These are phyloP conservation scores for Cladorrhinum sp. DNA, from an alignment of 2,329 filamentous ascomycete species.

Conservation along the genomic window DNA sequence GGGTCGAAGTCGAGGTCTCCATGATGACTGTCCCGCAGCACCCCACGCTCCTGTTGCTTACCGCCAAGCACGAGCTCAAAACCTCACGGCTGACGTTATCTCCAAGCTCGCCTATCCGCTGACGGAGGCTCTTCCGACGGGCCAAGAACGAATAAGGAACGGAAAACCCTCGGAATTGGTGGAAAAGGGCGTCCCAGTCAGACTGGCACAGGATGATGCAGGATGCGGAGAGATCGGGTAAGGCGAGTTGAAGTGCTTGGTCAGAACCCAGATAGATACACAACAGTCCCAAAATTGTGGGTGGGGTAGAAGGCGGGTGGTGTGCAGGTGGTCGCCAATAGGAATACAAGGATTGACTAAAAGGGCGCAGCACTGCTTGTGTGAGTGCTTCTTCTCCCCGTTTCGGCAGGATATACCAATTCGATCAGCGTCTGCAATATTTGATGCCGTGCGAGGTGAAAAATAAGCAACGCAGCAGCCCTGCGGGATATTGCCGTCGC, in stretches of 20 bases:
- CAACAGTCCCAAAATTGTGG: background rate
- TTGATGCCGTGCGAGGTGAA: background rate
- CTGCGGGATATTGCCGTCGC: background rate
- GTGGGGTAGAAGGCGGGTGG: background rate
- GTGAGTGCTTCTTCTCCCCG: background rate
- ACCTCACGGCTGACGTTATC: background rate
- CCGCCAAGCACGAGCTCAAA: background rate
- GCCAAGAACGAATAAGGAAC: background rate
- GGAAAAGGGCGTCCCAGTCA: background rate
- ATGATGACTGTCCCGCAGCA: background rate
- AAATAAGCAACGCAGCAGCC: background rate
- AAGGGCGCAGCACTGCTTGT: background rate
- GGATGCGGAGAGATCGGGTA: background rate
- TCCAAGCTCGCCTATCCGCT: background rate
- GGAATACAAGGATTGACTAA: background rate
- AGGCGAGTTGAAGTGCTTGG: background rate
- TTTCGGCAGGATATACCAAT: background rate
- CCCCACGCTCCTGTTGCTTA: background rate
- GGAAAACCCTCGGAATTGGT: background rate
- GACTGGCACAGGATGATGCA: background rate
- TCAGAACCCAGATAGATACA: background rate
- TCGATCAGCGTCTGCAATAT: background rate
- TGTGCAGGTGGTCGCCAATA: background rate
- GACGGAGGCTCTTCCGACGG: background rate
- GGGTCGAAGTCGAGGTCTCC: background rate